Evolutionary conservation across 768 basidiomycete species (phyloP).

Genomic region (Trichaptum fuscoviolaceum): DNA sequence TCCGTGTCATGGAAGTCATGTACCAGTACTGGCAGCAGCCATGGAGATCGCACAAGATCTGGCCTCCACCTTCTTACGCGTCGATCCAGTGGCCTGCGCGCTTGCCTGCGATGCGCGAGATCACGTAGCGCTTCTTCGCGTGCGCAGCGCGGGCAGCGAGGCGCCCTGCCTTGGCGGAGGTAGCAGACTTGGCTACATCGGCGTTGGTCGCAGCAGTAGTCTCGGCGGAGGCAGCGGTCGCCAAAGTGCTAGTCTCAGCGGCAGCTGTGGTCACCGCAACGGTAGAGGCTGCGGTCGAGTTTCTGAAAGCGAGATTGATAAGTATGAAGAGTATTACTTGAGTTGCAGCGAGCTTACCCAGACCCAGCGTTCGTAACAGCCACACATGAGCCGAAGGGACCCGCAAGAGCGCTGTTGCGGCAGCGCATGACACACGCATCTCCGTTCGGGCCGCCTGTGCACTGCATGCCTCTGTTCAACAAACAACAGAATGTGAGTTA

Average conservation of each 20-base stretch:
- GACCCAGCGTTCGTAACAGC: constrained; percentile 4
- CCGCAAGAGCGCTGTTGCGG: constrained; percentile 13
- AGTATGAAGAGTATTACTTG: background rate
- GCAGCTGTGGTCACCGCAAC: background rate
- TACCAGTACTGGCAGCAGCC: background rate
- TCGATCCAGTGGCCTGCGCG: constrained; percentile 9
- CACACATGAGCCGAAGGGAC: constrained; percentile 16
- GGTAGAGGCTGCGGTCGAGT: constrained; percentile 1
- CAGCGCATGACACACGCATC: constrained; percentile 16
- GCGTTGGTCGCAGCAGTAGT: constrained; percentile 1
- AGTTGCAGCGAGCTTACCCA: background rate
- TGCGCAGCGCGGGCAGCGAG: background rate
- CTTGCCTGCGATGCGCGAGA: constrained; percentile 5
- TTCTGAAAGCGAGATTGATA: background rate
- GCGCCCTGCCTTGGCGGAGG: background rate
- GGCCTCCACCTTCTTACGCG: background rate
- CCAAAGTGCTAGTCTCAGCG: background rate
- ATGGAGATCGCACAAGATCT: background rate
- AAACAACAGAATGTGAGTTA: background rate
- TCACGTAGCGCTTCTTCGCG: constrained; percentile 6
- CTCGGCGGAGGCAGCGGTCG: background rate
- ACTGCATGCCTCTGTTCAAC: constrained; percentile 3
- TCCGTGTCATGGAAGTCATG: background rate
- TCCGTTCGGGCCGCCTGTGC: constrained; percentile 13
- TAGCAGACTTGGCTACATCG: constrained; percentile 3